A percentile compares a stretch with the other conserved stretches of the same genome.
Conservation (phyloP, 176 grass and related monocot genomes). For the Oryza brachyantha region DNA sequence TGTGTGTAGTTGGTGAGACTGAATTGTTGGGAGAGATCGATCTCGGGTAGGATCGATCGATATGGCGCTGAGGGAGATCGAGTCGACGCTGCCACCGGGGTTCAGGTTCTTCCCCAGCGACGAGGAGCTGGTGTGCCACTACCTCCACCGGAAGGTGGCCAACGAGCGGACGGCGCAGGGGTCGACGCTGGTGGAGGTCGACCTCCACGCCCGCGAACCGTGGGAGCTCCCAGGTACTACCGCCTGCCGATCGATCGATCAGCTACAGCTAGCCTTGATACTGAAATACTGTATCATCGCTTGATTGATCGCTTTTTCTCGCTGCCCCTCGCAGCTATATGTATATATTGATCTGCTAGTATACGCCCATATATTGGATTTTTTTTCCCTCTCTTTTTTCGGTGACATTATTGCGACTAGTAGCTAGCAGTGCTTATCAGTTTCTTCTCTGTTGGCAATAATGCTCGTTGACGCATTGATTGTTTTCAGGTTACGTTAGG, state of each 20-base stretch:
- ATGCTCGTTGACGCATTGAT: neutral
- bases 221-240: conserved; percentile 95
- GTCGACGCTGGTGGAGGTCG: conserved; percentile 66
- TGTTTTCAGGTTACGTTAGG: neutral
- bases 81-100: conserved; percentile 65
- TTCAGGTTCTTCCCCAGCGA: conserved; percentile 84
- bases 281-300: too few species aligned
- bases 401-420: too few species aligned
- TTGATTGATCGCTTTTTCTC: too few species aligned
- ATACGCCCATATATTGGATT: too few species aligned
- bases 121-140: conserved; percentile 87
- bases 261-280: too few species aligned
- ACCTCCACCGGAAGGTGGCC: conserved; percentile 69
- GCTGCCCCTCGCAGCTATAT: neutral
- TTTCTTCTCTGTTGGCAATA: neutral
- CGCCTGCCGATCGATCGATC: too few species aligned
- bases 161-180: conserved; percentile 47
- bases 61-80: conserved; percentile 71
- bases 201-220: conserved; percentile 68
- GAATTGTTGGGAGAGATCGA: too few species aligned
- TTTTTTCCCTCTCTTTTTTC: too few species aligned
- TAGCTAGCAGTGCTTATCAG: neutral
- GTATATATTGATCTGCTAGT: neutral
- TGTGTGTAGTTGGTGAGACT: too few species aligned
- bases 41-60: too few species aligned